Evolutionary conservation across 768 basidiomycete genomes (phyloP).

Genomic region (Mycena kentingensis): DNA sequence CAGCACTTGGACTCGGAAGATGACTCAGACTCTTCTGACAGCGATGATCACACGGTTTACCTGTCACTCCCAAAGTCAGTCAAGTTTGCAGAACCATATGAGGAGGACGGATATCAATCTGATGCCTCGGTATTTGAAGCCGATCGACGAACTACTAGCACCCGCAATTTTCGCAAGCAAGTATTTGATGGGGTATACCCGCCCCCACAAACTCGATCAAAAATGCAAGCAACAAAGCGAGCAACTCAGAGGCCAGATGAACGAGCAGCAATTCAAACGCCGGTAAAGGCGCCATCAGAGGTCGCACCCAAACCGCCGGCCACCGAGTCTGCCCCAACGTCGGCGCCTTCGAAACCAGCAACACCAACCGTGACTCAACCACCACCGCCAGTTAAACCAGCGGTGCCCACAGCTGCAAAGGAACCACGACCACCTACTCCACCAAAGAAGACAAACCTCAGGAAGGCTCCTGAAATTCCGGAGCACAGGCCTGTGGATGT

Average conservation of each 20-base stretch:
- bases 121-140: too few species aligned
- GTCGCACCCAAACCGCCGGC: neutral
- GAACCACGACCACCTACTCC: too few species aligned
- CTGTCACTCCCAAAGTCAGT: too few species aligned
- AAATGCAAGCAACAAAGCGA: neutral
- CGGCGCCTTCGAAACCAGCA: neutral
- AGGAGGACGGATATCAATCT: neutral
- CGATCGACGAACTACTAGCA: neutral
- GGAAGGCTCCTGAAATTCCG: neutral
- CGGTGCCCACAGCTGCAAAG: too few species aligned
- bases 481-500: too few species aligned
- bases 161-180: neutral
- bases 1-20: too few species aligned
- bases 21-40: too few species aligned
- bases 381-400: too few species aligned
- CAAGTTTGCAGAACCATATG: neutral
- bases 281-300: neutral
- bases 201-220: neutral
- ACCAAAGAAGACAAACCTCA: too few species aligned
- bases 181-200: constrained; percentile 9
- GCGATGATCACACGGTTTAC: too few species aligned
- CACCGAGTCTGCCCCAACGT: neutral
- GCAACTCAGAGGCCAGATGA: neutral
- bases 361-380: too few species aligned
- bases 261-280: neutral